phyloP scores from a whole-genome alignment of 148 eudicot species.

The Diospyros kaki region DNA sequence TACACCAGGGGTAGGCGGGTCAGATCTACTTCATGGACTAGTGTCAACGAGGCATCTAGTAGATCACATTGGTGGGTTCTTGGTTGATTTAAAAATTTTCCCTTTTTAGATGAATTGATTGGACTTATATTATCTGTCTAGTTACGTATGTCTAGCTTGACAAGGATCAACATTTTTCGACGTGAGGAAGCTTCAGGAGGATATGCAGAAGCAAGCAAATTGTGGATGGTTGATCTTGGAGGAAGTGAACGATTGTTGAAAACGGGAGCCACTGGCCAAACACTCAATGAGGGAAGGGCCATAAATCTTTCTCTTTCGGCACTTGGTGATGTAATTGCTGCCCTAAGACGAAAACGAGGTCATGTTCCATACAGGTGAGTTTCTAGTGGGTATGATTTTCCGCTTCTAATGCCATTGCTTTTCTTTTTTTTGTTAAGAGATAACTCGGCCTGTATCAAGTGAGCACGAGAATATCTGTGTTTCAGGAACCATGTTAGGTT shows the following conservation, averaged over 20 bases:
- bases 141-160: conserved; percentile 53
- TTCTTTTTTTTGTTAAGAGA: background rate
- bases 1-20: conserved; percentile 66
- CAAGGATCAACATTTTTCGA: conserved; percentile 62
- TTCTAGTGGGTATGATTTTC: background rate
- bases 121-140: conserved; percentile 42
- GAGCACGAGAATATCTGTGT: background rate
- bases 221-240: conserved; percentile 92
- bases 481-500: background rate
- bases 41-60: conserved; percentile 67
- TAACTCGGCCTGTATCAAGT: background rate
- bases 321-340: conserved; percentile 69
- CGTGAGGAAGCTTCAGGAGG: conserved; percentile 42
- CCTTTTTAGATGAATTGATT: conserved; percentile 10
- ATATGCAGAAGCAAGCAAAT: conserved; percentile 44
- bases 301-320: conserved; percentile 83
- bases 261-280: conserved; percentile 74
- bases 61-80: conserved; percentile 77
- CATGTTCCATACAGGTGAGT: conserved; percentile 72
- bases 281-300: conserved; percentile 67
- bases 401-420: background rate
- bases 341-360: conserved; percentile 51
- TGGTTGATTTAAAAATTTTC: background rate
- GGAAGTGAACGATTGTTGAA: conserved; percentile 72
- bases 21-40: conserved; percentile 71